A percentile compares a stretch with the other conserved stretches of the same genome.
Conservation (phyloP, 345 rosid genomes). For the Kandelia obovata region DNA sequence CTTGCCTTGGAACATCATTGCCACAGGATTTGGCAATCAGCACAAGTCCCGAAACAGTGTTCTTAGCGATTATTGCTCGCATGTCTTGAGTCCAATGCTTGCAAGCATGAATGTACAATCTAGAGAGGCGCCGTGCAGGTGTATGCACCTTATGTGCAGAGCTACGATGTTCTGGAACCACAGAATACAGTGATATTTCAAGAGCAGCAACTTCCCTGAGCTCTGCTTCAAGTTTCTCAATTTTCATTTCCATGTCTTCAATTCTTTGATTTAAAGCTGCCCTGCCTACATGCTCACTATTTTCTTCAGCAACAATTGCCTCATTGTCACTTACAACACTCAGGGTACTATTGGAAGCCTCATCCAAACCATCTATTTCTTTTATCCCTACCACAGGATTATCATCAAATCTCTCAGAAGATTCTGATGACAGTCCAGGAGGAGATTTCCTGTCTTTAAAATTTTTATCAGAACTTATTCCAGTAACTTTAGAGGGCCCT, state of each 20-base stretch:
- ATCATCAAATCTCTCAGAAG: constrained; percentile 45
- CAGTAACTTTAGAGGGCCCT: constrained; percentile 32
- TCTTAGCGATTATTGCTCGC: constrained; percentile 73
- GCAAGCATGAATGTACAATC: constrained; percentile 84
- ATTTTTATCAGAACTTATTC: constrained; percentile 24
- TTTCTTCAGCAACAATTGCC: constrained; percentile 53
- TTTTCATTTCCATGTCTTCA: constrained; percentile 55
- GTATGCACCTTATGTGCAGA: constrained; percentile 90
- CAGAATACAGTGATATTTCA: constrained; percentile 82
- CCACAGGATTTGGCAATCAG: constrained; percentile 83
- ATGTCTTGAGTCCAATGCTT: constrained; percentile 66
- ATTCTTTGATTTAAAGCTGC: constrained; percentile 50
- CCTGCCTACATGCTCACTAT: constrained; percentile 39
- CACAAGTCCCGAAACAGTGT: constrained; percentile 79
- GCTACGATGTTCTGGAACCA: constrained; percentile 85
- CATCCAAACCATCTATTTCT: constrained; percentile 57
- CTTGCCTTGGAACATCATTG: constrained; percentile 87
- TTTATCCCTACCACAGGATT: constrained; percentile 39
- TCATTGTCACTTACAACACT: constrained; percentile 61
- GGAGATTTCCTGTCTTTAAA: constrained; percentile 27
- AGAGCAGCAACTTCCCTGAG: constrained; percentile 97
- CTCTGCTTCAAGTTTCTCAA: constrained; percentile 86
- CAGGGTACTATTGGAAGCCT: constrained; percentile 53
- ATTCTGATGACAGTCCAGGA: constrained; percentile 34
- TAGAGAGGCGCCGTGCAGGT: constrained; percentile 91